These are phyloP conservation scores for Plantago lanceolata DNA, from an alignment of 305 asterid genomes.

Conservation along the genomic window DNA sequence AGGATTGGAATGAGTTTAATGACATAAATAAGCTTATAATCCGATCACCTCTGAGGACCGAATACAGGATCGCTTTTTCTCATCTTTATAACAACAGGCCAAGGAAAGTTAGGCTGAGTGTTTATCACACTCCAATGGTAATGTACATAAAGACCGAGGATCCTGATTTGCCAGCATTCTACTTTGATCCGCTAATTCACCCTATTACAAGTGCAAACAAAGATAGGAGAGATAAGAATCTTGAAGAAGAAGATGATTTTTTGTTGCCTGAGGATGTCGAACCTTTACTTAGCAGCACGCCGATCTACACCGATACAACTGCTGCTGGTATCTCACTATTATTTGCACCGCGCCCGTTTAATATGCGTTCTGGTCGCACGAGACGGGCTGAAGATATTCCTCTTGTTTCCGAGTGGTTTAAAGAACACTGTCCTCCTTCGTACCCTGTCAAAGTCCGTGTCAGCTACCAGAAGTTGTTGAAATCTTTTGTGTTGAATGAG, in stretches of 20 bases:
- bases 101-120: conserved; percentile 81
- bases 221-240: conserved; percentile 65
- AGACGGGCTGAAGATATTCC: conserved; percentile 99
- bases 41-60: conserved; percentile 97
- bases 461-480: conserved; percentile 94
- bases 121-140: conserved; percentile 95
- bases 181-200: conserved; percentile 92
- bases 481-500: conserved; percentile 95
- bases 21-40: conserved; percentile 94
- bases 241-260: conserved; percentile 83
- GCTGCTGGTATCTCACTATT: conserved; percentile 94
- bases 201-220: conserved; percentile 77
- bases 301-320: conserved; percentile 90
- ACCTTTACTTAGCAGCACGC: conserved; percentile 63
- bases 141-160: conserved; percentile 99
- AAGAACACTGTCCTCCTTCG: conserved; percentile 99
- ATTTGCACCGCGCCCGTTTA: conserved; percentile 98
- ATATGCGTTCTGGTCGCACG: conserved; percentile 98
- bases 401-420: conserved; percentile 97
- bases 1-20: conserved; percentile 98
- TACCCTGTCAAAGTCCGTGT: conserved; percentile 99
- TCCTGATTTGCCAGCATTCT: conserved; percentile 97
- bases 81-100: conserved; percentile 97
- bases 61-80: conserved; percentile 93
- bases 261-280: conserved; percentile 83